Evolutionary conservation across 2,329 filamentous ascomycete species (phyloP), one percentile per base, ranked within the genome.

Genomic region (Capronia epimyces): DNA sequence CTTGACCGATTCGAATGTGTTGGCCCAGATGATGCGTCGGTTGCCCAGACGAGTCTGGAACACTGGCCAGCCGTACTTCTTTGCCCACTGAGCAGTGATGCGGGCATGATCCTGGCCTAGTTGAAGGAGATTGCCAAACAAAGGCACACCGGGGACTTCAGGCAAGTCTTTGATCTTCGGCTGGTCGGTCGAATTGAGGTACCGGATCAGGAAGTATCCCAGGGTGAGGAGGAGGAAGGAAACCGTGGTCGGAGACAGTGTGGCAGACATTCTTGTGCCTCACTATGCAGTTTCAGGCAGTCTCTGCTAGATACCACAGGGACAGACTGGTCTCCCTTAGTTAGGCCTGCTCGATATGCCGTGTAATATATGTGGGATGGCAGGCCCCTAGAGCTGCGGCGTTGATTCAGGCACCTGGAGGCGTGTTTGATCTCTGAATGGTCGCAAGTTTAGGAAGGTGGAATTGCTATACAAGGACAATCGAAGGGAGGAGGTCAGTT

Each of bases 11-110:
- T 87, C 83, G 62, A 88, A 90, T 1, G 80, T 83, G 61, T 91
- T 91, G 56, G 85, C 86, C 62, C 89, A 89, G 25, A 91, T 75
- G 53, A 90, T 83, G 52, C 85, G 77, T 74, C 83, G 52, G 41
- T 62, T 62, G 25, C 60, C 60, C 29, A 62, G 47, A 34, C 60
- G 52, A 22, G 56, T 59, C 60, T 86, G 82, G 58, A 84, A 85
- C 10, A 84, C 82, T 1, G 78, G 77, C 59, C 59, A 61, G 0
- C 81, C 81, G 46, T 80, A 84, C 53, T 79, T 75, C 57, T 78
- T 75, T 2, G 76, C 79, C 77, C 81, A 81, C 63, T 72, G 71
- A 13, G 71, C 73, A 1, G 79, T 71, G 21, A 75, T 71, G 24
- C 73, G 71, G 6, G 81, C 75, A 69, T 84, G 77, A 46, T 77